Evolutionary conservation across 2,329 filamentous ascomycete genomes (phyloP).

Genomic region (Nannizziopsis barbatae): DNA sequence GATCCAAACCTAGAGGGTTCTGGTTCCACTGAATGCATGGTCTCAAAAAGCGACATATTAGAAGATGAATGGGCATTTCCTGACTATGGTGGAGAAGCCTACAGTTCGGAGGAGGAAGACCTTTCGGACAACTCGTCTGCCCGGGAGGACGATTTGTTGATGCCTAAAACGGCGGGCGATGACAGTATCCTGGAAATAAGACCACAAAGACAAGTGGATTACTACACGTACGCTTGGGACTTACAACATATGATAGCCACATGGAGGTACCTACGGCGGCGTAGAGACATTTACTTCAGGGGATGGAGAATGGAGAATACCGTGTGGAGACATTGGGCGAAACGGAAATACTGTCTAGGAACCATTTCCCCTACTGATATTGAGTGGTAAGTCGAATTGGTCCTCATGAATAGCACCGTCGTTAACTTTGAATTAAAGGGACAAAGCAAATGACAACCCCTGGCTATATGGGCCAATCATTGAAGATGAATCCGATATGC

Average conservation of each 20-base stretch:
- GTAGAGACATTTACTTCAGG: conserved; percentile 68
- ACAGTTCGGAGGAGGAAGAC: background rate
- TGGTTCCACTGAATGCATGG: no score
- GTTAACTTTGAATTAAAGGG: conserved; percentile 43
- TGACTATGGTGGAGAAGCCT: background rate
- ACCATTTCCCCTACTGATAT: conserved; percentile 84
- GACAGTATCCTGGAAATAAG: conserved; percentile 63
- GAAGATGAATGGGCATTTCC: no score
- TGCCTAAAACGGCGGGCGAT: conserved; percentile 36
- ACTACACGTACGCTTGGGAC: conserved; percentile 82
- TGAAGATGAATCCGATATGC: conserved; percentile 45
- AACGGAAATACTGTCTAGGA: conserved; percentile 73
- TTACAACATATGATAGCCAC: conserved; percentile 97
- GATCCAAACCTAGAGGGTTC: no score
- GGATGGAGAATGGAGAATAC: conserved; percentile 81
- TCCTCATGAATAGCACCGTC: background rate
- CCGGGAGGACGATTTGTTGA: background rate
- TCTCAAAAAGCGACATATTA: no score
- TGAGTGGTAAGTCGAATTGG: conserved; percentile 59
- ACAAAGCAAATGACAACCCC: conserved; percentile 94
- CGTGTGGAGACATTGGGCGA: conserved; percentile 94
- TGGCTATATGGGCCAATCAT: conserved; percentile 78
- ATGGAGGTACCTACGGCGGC: conserved; percentile 83
- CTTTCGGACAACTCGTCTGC: background rate
- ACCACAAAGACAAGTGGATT: conserved; percentile 85